A percentile compares a stretch with the other conserved stretches of the same genome.
Conservation (phyloP, 2,329 filamentous ascomycete species). For the Xylariaceae sp. region DNA sequence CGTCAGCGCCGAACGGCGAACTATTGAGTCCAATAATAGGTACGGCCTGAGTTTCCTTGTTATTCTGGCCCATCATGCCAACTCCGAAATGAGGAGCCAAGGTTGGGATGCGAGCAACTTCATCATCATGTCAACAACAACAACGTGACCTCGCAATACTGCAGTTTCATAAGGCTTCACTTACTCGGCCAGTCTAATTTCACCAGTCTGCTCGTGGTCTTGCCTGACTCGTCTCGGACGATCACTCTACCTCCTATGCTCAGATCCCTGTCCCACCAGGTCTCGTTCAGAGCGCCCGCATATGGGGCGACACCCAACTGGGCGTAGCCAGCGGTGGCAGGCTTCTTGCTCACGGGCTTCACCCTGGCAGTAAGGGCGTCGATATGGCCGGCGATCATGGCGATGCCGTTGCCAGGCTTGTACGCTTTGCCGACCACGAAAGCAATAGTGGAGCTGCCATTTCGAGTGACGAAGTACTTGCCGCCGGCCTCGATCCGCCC, state of each 20-base stretch:
- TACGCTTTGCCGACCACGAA: slow-evolving; percentile 80
- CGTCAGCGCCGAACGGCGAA: slow-evolving; percentile 45
- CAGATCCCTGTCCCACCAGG: slow-evolving; percentile 97
- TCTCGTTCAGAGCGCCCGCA: slow-evolving; percentile 77
- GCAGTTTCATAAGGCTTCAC: slow-evolving; percentile 18
- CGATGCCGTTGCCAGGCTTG: slow-evolving; percentile 76
- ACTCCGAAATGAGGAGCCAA: slow-evolving; percentile 91
- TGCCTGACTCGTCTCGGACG: slow-evolving; percentile 69
- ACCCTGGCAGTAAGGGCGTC: slow-evolving; percentile 86
- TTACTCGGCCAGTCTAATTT: slow-evolving; percentile 84
- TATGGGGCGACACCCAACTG: slow-evolving; percentile 92
- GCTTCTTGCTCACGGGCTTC: slow-evolving; percentile 83
- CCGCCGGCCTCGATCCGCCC: slow-evolving; percentile 68
- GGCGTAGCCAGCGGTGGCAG: slow-evolving; percentile 77
- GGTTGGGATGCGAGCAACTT: slow-evolving; percentile 79
- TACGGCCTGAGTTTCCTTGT: slow-evolving; percentile 88
- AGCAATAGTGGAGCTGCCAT: slow-evolving; percentile 78
- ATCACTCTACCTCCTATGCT: slow-evolving; percentile 85
- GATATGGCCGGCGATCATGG: slow-evolving; percentile 86
- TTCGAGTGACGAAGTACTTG: slow-evolving; percentile 84
- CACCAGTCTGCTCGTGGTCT: slow-evolving; percentile 75
- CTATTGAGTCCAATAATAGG: slow-evolving; percentile 88
- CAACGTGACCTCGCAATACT: background rate
- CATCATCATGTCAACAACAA: slow-evolving; percentile 14
- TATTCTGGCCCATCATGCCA: slow-evolving; percentile 61